These are phyloP conservation scores for Colletotrichum sp. DNA, from an alignment of 2,329 filamentous ascomycete species.

Conservation along the genomic window DNA sequence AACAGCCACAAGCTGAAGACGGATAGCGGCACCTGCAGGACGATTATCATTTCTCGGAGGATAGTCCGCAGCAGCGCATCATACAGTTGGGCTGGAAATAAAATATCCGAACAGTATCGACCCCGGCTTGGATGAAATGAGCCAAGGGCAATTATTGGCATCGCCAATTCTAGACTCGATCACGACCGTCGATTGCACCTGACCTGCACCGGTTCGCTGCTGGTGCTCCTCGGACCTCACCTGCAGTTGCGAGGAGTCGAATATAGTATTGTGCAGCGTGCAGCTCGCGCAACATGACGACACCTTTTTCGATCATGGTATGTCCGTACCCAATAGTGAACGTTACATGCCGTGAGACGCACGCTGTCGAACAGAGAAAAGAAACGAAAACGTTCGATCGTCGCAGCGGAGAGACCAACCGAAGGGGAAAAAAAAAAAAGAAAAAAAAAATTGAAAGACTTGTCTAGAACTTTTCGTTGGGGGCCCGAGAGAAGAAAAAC, in stretches of 20 bases:
- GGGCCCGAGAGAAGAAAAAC: neutral
- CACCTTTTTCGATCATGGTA: neutral
- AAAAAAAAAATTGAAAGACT: neutral
- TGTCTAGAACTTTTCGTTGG: neutral
- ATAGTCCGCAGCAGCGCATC: constrained; percentile 3
- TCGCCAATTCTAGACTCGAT: neutral
- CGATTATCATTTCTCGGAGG: neutral
- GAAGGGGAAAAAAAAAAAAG: neutral
- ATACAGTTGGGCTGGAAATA: neutral
- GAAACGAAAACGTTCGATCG: neutral
- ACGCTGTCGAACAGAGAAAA: neutral
- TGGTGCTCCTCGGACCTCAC: neutral
- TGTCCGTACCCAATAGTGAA: neutral
- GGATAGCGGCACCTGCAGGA: neutral
- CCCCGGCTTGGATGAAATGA: neutral
- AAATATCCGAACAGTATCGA: constrained; percentile 12
- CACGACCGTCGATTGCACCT: neutral
- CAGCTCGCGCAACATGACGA: neutral
- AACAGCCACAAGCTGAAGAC: neutral
- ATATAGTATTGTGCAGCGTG: neutral
- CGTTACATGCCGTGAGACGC: neutral
- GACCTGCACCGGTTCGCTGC: neutral
- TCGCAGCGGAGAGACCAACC: neutral
- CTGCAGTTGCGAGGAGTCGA: neutral
- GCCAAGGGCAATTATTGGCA: neutral